A percentile compares a stretch with the other conserved stretches of the same genome.
These are phyloP conservation scores for Sarcomyxa edulis DNA, from an alignment of 768 basidiomycete genomes.

Conservation along the genomic window DNA sequence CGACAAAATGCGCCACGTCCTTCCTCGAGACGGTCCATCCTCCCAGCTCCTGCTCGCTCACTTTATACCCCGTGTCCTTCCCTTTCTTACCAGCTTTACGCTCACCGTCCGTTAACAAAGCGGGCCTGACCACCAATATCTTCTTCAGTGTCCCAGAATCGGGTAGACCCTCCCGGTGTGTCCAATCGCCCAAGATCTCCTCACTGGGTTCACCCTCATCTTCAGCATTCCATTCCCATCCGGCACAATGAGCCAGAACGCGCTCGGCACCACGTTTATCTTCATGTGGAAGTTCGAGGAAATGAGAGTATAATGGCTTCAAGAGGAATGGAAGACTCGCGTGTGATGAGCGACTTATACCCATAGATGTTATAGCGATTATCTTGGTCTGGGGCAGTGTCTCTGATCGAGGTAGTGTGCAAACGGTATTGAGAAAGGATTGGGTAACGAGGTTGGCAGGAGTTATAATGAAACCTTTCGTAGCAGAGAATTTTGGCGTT, in stretches of 20 bases:
- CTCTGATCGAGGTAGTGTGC: constrained; percentile 38
- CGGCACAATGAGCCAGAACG: constrained; percentile 39
- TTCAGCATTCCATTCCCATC: constrained; percentile 41
- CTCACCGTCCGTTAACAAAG: constrained; percentile 53
- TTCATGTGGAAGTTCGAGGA: constrained; percentile 40
- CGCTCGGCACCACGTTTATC: constrained; percentile 64
- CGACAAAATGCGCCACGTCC: constrained; percentile 65
- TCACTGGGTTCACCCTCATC: constrained; percentile 31
- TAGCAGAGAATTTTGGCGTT: constrained; percentile 33
- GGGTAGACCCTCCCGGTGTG: constrained; percentile 33
- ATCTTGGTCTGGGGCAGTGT: constrained; percentile 38
- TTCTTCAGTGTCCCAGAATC: constrained; percentile 36
- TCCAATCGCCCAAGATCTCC: constrained; percentile 46
- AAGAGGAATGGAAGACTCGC: constrained; percentile 39
- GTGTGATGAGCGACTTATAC: constrained; percentile 42
- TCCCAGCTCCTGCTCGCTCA: constrained; percentile 34
- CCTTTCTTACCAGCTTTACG: constrained; percentile 33
- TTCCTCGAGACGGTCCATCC: constrained; percentile 53
- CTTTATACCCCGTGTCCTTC: constrained; percentile 35
- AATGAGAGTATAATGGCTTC: constrained; percentile 41
- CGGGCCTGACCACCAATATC: constrained; percentile 50
- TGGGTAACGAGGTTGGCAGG: constrained; percentile 58
- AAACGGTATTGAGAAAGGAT: constrained; percentile 48
- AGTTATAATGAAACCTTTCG: constrained; percentile 42
- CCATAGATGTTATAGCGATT: constrained; percentile 48